Evolutionary conservation across 345 rosid genomes (phyloP), one percentile per base, ranked within the genome.

Genomic region (Raphanus raphanistrum): DNA sequence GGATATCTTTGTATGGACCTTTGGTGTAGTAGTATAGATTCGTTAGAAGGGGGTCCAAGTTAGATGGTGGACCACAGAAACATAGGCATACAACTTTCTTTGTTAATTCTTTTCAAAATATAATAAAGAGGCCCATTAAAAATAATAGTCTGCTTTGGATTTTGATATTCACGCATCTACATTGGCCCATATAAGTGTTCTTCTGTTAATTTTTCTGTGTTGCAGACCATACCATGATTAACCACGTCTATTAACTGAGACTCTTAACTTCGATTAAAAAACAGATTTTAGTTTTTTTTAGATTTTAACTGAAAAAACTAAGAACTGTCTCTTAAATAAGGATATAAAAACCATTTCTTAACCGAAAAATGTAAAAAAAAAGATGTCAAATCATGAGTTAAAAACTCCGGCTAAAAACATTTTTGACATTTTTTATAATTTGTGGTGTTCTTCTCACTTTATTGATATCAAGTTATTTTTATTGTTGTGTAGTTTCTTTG

Each of bases 401-500:
- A 21, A 1, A 21, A 21, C 21, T 1, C 21, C 0, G 21, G 0
- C 1, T 0, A 21, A 21, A 21, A 21, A 21, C 21, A 21, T 21
- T 21, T 21, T 38, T 9, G 8, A 38, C 3, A 38, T 38, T 9
- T 10, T 38, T 9, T 12, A 10, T 38, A 38, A 38, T 38, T 38
- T 38, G 45, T 74, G 43, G 43, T 58, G 66, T 66, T 28, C 32
- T 75, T 17, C 59, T 54, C 27, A 50, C 59, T 52, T 52, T 7
- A 4, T 52, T 52, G 65, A 66, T 74, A 74, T 74, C 43, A 57
- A 66, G 31, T 66, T 75, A 59, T 72, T 72, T 72, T 5, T 16
- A 16, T 13, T 45, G 5, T 62, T 55, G 8, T 71, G 17, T 60
- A 0, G 41, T 60, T 71, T 54, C 10, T 69, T 10, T 54, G 62